Base-by-base conservation (phyloP, 257 asterid species). In the Solanum piurae region DNA sequence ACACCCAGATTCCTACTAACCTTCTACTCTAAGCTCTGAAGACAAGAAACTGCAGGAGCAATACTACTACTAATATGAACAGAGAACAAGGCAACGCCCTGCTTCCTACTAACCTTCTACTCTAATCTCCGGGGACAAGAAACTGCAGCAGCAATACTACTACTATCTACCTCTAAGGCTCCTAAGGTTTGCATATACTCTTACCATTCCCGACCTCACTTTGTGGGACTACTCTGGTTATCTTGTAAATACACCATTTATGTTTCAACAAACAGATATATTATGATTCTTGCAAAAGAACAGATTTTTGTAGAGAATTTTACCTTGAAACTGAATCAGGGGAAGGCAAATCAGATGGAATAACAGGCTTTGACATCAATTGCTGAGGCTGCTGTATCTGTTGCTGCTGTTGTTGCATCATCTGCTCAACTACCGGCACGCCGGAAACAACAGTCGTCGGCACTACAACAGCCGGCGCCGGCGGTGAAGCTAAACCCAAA, bases 301-400 rank as follows among this genome's bases (percentile, higher is more conserved):
- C 72, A 64, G 72, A n/a, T 64, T 7, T 12, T 34, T 34, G 7
- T 0, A 46, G 25, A 71, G 11, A 46, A 13, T 71, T 34, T 42
- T 86, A 86, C 88, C 88, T 86, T 73, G 88, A 86, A 73, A 86
- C 88, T 71, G 88, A 86, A 73, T 79, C 84, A 73, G 88, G 88
- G 18, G 88, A 86, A 86, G 84, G 58, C 75, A 86, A 73, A 71
- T 86, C 88, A 73, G 88, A 71, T 31, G 84, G 82, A 20, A 46
- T 31, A 66, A 29, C 80, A 37, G 29, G 84, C 58, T 86, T 86
- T 46, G 84, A 37, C 49, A 34, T 83, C 74, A 73, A 11, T 25
- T 49, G 88, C 40, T 82, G 88, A 49, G 88, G 74, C 73, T 12
- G 88, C 77, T 84, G 87, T 20, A 21, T 6, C 34, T 83, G 86